Conservation (phyloP, 345 rosid species). For the Populus ilicifolia region DNA sequence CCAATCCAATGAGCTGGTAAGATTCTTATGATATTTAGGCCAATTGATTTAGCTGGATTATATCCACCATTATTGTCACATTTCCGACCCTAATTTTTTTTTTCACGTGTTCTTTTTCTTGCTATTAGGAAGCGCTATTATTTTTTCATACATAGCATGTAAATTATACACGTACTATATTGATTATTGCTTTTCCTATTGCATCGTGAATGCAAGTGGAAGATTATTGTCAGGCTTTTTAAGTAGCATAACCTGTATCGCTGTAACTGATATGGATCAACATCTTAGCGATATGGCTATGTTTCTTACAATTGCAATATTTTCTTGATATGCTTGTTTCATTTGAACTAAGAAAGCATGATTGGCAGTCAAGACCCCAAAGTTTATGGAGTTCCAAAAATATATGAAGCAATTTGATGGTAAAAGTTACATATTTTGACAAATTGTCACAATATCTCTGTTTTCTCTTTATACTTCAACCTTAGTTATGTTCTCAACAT, state of each 20-base stretch:
- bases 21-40: neutral
- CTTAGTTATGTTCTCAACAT: neutral
- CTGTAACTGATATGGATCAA: neutral
- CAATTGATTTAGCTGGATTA: neutral
- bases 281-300: neutral
- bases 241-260: neutral
- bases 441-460: neutral
- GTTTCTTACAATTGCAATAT: neutral
- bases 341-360: neutral
- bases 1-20: conserved; percentile 31
- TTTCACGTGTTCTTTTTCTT: neutral
- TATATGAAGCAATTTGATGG: neutral
- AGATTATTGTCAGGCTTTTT: neutral
- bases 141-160: neutral
- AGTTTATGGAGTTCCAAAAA: neutral
- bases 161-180: neutral
- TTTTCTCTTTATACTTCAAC: neutral
- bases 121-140: neutral
- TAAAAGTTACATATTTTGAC: neutral
- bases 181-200: neutral
- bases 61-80: neutral
- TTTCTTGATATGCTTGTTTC: neutral
- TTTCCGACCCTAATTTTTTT: neutral
- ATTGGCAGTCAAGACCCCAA: neutral
- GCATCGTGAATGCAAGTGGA: neutral